Evolutionary conservation across 108 stramenopile genomes (phyloP), one percentile per base, ranked within the genome.

Genomic region (Heterococcus sp.): DNA sequence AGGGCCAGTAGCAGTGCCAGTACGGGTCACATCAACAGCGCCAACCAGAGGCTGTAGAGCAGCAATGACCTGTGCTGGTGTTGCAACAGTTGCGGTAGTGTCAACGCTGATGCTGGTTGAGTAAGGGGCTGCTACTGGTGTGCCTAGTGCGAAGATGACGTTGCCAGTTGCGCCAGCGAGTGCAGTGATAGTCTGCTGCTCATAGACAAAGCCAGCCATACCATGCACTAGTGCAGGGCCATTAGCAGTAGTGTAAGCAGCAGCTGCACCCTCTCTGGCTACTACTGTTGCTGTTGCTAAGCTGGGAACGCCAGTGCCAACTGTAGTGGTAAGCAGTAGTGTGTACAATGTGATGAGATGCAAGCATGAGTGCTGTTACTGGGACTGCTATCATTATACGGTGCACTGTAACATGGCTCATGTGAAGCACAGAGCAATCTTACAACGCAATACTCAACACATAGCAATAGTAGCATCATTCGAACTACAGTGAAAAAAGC

Each of bases 141-240:
- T 5, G n/a, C 26, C 68, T 1, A 69, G 21, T 21, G 27, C 36
- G 14, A 83, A 33, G 11, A 5, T 35, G 2, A 71, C 2, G 35
- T 35, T 38, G 72, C 75, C 70, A 58, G 87, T 29, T 4, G 63
- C 2, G 35, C 63, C n/a, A 30, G 69, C 21, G 63, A 88, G 71
- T 4, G 66, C 63, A 3, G 68, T 75, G 2, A 93, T 65, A 21
- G 75, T 82, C 83, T 93, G 93, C 74, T 88, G 90, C 86, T 94
- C 93, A 66, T 78, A 86, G 37, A 94, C 91, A 2, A 84, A 85
- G 8, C 92, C 92, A n/a, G 93, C 89, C 72, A 94, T 92, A 35
- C 93, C 93, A 31, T 65, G 65, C 4, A 37, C 39, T 5, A 93
- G 87, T 2, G 92, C 87, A 33, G 89, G 76, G 1, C 94, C 94